phyloP scores from a whole-genome alignment of 345 rosid species.

The Populus euphratica region DNA sequence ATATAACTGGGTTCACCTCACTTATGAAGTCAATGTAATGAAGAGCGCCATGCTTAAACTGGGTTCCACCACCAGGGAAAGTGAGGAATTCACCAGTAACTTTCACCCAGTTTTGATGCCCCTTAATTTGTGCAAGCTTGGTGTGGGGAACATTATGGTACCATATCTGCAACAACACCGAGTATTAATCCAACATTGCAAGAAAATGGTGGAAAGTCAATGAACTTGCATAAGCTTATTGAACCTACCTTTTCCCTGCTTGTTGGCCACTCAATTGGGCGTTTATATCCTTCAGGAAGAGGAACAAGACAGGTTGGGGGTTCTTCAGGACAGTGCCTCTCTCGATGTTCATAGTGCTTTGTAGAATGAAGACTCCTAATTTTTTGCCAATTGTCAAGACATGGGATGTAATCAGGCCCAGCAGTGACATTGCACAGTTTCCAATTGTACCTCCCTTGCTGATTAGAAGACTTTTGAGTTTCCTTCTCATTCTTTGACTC shows the following conservation, averaged over 20 bases:
- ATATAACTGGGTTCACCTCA: conserved; percentile 42
- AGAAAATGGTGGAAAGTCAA: background rate
- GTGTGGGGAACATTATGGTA: conserved; percentile 88
- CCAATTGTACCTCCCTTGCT: conserved; percentile 54
- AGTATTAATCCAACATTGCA: conserved; percentile 1
- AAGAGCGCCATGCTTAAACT: conserved; percentile 92
- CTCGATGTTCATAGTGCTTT: conserved; percentile 94
- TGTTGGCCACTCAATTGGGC: background rate
- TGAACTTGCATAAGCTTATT: background rate
- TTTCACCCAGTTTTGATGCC: conserved; percentile 98
- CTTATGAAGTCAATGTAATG: conserved; percentile 93
- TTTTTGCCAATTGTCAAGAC: conserved; percentile 89
- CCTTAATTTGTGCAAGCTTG: conserved; percentile 78
- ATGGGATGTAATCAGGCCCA: conserved; percentile 89
- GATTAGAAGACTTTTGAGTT: conserved; percentile 47
- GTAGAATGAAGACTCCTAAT: conserved; percentile 64
- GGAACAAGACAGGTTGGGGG: conserved; percentile 90
- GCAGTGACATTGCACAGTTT: conserved; percentile 82
- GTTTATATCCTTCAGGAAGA: conserved; percentile 47
- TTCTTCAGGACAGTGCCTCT: conserved; percentile 88
- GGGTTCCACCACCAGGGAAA: conserved; percentile 99
- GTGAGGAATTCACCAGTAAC: conserved; percentile 84
- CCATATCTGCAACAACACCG: conserved; percentile 64
- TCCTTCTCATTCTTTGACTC: conserved; percentile 91
- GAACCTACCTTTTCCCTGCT: background rate